A percentile compares a stretch with the other conserved stretches of the same genome.
Evolutionary conservation across 208 protist genomes (phyloP).

Genomic region (Trypanosoma melophagium): DNA sequence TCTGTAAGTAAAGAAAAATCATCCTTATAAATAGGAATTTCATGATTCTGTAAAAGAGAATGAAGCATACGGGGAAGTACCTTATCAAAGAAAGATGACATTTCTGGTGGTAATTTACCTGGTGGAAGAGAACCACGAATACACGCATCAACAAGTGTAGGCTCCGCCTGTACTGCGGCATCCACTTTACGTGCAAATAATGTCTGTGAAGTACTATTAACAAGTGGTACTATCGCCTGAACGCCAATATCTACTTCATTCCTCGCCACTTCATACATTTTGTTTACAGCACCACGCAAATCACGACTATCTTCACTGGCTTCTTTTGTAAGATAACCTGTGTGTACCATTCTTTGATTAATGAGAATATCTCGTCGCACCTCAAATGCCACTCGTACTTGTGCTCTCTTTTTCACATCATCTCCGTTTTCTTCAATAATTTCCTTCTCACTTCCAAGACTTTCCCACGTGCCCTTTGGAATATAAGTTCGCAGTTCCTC

Average conservation of each 20-base stretch:
- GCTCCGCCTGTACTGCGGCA: constrained; percentile 76
- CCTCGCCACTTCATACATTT: constrained; percentile 60
- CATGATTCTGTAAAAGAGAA: constrained; percentile 80
- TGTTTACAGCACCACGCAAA: constrained; percentile 59
- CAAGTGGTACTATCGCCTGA: constrained; percentile 61
- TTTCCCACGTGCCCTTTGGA: constrained; percentile 72
- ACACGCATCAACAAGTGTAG: constrained; percentile 79
- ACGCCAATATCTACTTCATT: constrained; percentile 79
- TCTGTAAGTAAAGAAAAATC: constrained; percentile 84
- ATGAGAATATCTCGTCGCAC: constrained; percentile 62
- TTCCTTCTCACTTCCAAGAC: constrained; percentile 80
- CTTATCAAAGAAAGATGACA: constrained; percentile 71
- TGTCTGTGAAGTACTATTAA: constrained; percentile 54
- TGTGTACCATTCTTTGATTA: constrained; percentile 46
- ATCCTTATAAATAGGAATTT: constrained; percentile 87
- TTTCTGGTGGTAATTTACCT: constrained; percentile 48
- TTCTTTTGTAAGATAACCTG: constrained; percentile 76
- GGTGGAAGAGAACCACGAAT: constrained; percentile 59
- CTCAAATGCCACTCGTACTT: constrained; percentile 72
- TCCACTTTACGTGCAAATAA: constrained; percentile 77
- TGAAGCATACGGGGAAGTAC: constrained; percentile 83
- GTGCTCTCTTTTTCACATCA: constrained; percentile 49
- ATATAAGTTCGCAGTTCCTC: constrained; percentile 58
- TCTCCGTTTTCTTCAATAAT: constrained; percentile 57
- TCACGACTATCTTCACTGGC: constrained; percentile 88